phyloP scores from a whole-genome alignment of 228 moss, liverwort and hornwort species.

The Sphagnum magellanicum region DNA sequence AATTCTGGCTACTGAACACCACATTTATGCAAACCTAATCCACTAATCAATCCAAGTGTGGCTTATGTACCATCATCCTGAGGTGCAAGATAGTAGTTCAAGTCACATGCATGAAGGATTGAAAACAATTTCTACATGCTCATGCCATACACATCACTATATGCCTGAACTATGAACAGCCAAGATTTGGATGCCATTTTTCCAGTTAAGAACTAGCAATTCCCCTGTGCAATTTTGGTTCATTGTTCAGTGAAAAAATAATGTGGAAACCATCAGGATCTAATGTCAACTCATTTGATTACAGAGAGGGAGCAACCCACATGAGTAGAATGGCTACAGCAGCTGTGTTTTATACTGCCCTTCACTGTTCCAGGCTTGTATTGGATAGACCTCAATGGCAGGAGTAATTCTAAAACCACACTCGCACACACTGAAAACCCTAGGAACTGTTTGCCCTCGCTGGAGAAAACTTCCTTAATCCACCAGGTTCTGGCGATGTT shows the following conservation, averaged over 20 bases:
- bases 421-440: too few relatives aligned
- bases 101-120: neutral
- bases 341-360: too few relatives aligned
- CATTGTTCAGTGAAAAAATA: neutral
- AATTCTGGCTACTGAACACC: too few relatives aligned
- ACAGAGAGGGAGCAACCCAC: too few relatives aligned
- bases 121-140: neutral
- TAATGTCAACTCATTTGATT: neutral
- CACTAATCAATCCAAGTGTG: neutral
- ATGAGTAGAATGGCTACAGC: too few relatives aligned
- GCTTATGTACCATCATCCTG: neutral
- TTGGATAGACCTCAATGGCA: too few relatives aligned
- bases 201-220: too few relatives aligned
- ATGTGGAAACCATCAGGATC: neutral
- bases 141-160: neutral
- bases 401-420: too few relatives aligned
- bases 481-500: neutral
- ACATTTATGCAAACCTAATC: neutral
- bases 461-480: neutral
- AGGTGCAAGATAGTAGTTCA: neutral
- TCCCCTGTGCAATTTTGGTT: neutral
- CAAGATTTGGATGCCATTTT: too few relatives aligned
- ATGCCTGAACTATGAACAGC: neutral
- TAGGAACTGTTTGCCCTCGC: neutral
- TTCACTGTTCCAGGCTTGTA: too few relatives aligned